Base-by-base conservation (phyloP, 2,329 filamentous ascomycete species). In the Verticillium tricorpus region DNA sequence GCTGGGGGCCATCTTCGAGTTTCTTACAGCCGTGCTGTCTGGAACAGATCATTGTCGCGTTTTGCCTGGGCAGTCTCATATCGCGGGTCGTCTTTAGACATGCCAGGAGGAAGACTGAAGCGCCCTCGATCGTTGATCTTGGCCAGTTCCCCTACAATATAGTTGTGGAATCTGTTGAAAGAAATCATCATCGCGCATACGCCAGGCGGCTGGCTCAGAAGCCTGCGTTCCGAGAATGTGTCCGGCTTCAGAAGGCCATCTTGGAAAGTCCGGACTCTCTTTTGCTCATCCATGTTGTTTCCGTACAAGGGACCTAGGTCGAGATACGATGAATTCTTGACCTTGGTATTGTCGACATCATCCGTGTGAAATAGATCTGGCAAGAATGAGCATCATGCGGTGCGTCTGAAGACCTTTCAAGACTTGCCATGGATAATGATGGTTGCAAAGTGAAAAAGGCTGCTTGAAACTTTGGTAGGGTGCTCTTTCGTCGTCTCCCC, bases 271-370 rank as follows among this genome's bases (percentile, higher is more conserved):
- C 89, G 81, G 69, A 91, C 84, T 64, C 78, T 72, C 57, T 87
- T 76, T 68, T 91, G 88, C 65, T 90, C 85, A 31, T 79, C 76
- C 67, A 85, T 80, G 54, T 85, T 86, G 58, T 84, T 89, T 3
- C 90, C 90, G 66, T 93, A 93, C 3, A 93, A 77, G 0, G 90
- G 90, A 0, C 87, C 82, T 1, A 93, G 78, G 69, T 93, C 90
- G 28, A 93, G 82, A 65, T 93, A 93, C 0, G 89, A 92, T 0
- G 89, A 92, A 0, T 88, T 91, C 64, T 86, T 78, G 0, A 86
- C 89, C 61, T 83, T 85, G 61, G 84, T 85, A 69, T 80, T 82
- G 71, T 92, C 86, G 5, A 77, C 77, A 31, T 85, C 84, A 67
- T 84, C 85, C 1, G 73, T 75, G 5, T 71, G 68, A 64, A 76